phyloP scores from a whole-genome alignment of 2,329 filamentous ascomycete genomes.

The Apiospora sp. region DNA sequence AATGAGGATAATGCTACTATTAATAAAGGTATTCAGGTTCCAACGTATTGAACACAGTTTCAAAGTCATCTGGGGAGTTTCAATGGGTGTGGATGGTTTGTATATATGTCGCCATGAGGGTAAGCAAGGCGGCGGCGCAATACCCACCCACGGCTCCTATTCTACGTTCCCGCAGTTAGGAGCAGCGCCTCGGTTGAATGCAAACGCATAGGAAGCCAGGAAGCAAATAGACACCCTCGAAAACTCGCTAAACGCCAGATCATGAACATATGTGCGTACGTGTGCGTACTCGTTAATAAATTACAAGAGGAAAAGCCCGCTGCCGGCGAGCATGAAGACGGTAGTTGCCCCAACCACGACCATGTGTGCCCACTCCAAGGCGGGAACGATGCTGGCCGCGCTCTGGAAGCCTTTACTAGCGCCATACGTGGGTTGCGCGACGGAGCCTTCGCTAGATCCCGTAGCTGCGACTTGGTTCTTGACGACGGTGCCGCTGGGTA shows the following conservation, averaged over 20 bases:
- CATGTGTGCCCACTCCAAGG: slow-evolving; percentile 36
- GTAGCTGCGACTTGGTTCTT: slow-evolving; percentile 45
- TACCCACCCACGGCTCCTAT: neutral
- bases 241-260: slow-evolving; percentile 8
- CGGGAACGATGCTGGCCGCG: slow-evolving; percentile 30
- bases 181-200: neutral
- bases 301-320: slow-evolving; percentile 42
- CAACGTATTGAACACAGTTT: neutral
- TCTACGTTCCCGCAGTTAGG: neutral
- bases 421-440: slow-evolving; percentile 41
- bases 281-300: neutral
- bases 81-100: neutral
- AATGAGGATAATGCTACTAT: neutral
- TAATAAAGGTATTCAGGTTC: neutral
- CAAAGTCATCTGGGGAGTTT: neutral
- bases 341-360: slow-evolving; percentile 41
- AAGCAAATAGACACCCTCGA: neutral
- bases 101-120: neutral
- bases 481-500: slow-evolving; percentile 58
- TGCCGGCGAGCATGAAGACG: slow-evolving; percentile 43
- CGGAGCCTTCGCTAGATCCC: slow-evolving; percentile 34
- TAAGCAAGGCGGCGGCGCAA: neutral
- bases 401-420: slow-evolving; percentile 48
- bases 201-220: neutral
- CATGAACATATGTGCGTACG: neutral